These are phyloP conservation scores for Davidsoniella neocaledoniae DNA, from an alignment of 2,329 filamentous ascomycete species.

Conservation along the genomic window DNA sequence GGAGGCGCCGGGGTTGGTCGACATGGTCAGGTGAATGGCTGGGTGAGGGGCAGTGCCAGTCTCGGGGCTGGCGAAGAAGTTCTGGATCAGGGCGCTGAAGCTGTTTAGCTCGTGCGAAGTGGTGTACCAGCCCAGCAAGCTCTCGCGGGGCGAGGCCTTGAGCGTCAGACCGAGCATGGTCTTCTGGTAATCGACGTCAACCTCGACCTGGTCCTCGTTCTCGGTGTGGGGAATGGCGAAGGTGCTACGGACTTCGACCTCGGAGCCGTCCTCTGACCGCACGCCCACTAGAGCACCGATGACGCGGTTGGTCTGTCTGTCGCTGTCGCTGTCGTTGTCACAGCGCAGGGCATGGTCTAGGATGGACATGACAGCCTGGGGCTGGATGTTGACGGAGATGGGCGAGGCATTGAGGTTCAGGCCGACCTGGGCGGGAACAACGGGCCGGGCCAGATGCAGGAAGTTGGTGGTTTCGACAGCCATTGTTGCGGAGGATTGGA, in stretches of 20 bases:
- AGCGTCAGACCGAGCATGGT: slow-evolving; percentile 93
- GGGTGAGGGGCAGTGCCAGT: slow-evolving; percentile 95
- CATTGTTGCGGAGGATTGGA: slow-evolving; percentile 45
- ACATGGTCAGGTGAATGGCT: slow-evolving; percentile 92
- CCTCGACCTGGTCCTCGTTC: slow-evolving; percentile 92
- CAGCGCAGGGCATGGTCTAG: slow-evolving; percentile 88
- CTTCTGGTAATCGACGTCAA: slow-evolving; percentile 99
- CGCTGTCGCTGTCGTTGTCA: slow-evolving; percentile 54
- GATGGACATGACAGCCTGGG: slow-evolving; percentile 67
- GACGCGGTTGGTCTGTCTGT: slow-evolving; percentile 79
- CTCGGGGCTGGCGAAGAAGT: slow-evolving; percentile 95
- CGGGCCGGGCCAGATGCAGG: slow-evolving; percentile 83
- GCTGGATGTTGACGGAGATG: slow-evolving; percentile 85
- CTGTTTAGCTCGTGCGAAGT: slow-evolving; percentile 94
- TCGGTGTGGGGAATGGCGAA: slow-evolving; percentile 98
- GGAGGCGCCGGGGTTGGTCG: slow-evolving; percentile 71
- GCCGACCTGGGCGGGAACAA: slow-evolving; percentile 65
- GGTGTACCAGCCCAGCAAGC: slow-evolving; percentile 95
- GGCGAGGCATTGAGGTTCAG: slow-evolving; percentile 77
- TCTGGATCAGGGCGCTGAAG: slow-evolving; percentile 96
- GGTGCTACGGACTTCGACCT: slow-evolving; percentile 88
- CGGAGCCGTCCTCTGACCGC: slow-evolving; percentile 88
- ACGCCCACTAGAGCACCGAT: slow-evolving; percentile 91
- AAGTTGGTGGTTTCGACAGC: slow-evolving; percentile 66
- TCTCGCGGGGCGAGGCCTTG: slow-evolving; percentile 83